Conservation (phyloP, 768 basidiomycete species). For the Collybiopsis confluens region DNA sequence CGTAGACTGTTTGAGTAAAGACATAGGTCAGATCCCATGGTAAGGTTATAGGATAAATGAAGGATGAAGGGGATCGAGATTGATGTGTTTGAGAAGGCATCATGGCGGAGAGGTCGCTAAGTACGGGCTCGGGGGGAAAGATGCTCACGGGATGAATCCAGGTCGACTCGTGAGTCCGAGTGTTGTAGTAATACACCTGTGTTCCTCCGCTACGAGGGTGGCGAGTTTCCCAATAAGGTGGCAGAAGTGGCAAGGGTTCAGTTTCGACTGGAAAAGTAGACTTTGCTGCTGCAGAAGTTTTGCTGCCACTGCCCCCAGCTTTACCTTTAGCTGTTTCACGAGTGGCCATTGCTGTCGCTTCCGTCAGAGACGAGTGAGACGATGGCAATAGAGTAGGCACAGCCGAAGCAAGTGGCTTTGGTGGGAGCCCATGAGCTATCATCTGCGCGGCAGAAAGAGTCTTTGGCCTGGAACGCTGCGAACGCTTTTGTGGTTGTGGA, state of each 20-base stretch:
- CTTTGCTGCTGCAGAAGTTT: conserved; percentile 24
- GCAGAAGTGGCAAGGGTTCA: conserved; percentile 33
- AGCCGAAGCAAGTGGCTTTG: conserved; percentile 35
- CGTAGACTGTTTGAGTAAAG: conserved; percentile 3
- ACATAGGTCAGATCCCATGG: conserved; percentile 6
- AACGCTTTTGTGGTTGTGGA: conserved; percentile 2
- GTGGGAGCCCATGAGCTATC: conserved; percentile 38
- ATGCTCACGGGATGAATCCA: conserved; percentile 32
- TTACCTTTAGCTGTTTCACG: conserved; percentile 13
- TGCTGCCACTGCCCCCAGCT: conserved; percentile 26
- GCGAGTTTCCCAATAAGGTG: conserved; percentile 43
- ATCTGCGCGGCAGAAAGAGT: conserved; percentile 18
- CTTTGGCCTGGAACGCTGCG: conserved; percentile 17
- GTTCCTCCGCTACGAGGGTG: conserved; percentile 28
- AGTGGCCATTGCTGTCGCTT: conserved; percentile 39
- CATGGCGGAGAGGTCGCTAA: conserved; percentile 2
- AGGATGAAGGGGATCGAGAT: not conserved
- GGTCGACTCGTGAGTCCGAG: conserved; percentile 38
- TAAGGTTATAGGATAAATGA: not conserved
- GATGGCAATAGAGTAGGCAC: conserved; percentile 33
- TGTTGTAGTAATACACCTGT: conserved; percentile 40
- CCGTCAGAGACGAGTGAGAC: conserved; percentile 31
- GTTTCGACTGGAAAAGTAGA: conserved; percentile 12
- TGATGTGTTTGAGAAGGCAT: not conserved
- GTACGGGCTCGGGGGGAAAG: conserved; percentile 1